These are phyloP conservation scores for Brassica incana DNA, from an alignment of 345 rosid genomes.

Conservation along the genomic window DNA sequence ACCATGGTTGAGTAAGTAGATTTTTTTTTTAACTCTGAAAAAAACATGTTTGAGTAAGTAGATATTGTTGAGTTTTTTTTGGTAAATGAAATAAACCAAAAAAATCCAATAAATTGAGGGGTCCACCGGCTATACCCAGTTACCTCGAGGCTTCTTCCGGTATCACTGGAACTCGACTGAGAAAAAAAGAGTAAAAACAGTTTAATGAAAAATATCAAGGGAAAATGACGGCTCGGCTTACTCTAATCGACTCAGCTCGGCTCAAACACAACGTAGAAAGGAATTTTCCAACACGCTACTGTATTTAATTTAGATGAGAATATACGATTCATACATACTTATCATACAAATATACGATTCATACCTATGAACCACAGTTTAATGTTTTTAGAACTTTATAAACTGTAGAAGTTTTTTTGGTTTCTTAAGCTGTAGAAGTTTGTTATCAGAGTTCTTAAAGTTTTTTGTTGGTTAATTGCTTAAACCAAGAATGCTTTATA, in stretches of 20 bases:
- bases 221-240: slow-evolving; percentile 10
- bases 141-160: slow-evolving; percentile 43
- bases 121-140: slow-evolving; percentile 55
- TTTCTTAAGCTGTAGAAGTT: background rate
- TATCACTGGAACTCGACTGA: slow-evolving; percentile 34
- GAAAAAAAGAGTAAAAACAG: background rate
- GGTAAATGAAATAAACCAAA: slow-evolving; percentile 37
- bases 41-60: slow-evolving; percentile 58
- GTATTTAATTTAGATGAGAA: background rate
- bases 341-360: background rate
- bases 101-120: slow-evolving; percentile 48
- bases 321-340: background rate
- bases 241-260: background rate
- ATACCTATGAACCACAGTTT: background rate
- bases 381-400: background rate
- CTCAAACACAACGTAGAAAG: background rate
- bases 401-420: background rate
- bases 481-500: slow-evolving; percentile 5
- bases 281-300: background rate
- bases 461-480: background rate
- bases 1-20: slow-evolving; percentile 70
- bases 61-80: slow-evolving; percentile 35
- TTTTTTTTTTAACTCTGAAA: background rate
- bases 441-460: background rate
- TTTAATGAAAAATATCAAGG: background rate